phyloP scores from a whole-genome alignment of 2,329 filamentous ascomycete species.

The Microcyclospora pomicola region DNA sequence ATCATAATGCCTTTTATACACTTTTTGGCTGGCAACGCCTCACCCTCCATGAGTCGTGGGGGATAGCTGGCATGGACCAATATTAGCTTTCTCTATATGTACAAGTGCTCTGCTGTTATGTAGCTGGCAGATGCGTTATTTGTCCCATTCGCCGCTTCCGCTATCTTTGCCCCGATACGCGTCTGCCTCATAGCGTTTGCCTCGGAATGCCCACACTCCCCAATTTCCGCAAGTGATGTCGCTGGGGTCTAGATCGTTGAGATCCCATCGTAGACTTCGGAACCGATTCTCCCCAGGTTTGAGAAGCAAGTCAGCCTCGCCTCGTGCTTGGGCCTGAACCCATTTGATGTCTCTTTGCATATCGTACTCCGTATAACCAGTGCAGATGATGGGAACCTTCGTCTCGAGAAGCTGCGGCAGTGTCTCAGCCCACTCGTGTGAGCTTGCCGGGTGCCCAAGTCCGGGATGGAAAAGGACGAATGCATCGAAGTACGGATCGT shows the following conservation, averaged over 20 bases:
- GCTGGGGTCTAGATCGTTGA: conserved; percentile 89
- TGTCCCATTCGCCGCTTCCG: background rate
- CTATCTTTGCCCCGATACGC: conserved; percentile 13
- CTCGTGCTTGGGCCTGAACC: conserved; percentile 70
- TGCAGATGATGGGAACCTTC: conserved; percentile 86
- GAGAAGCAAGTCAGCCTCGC: conserved; percentile 84
- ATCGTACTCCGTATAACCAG: conserved; percentile 90
- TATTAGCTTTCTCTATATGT: too few species aligned
- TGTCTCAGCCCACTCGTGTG: conserved; percentile 88
- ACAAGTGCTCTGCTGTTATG: too few species aligned
- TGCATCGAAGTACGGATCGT: conserved; percentile 96
- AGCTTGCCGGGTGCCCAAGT: conserved; percentile 81
- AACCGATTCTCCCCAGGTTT: conserved; percentile 91
- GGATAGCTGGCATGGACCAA: too few species aligned
- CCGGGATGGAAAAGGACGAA: conserved; percentile 96
- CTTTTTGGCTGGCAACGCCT: too few species aligned
- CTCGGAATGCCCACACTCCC: conserved; percentile 93
- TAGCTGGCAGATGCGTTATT: background rate
- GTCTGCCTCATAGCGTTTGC: conserved; percentile 73
- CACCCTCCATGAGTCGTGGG: too few species aligned
- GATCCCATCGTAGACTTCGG: conserved; percentile 86
- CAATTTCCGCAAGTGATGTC: conserved; percentile 94
- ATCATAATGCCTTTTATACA: too few species aligned
- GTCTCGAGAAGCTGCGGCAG: conserved; percentile 83
- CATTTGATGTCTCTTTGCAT: conserved; percentile 87